Evolutionary conservation across 1,284 basidiomycete genomes (phyloP), one percentile per base, ranked within the genome.

Genomic region (Inonotus obliquus): DNA sequence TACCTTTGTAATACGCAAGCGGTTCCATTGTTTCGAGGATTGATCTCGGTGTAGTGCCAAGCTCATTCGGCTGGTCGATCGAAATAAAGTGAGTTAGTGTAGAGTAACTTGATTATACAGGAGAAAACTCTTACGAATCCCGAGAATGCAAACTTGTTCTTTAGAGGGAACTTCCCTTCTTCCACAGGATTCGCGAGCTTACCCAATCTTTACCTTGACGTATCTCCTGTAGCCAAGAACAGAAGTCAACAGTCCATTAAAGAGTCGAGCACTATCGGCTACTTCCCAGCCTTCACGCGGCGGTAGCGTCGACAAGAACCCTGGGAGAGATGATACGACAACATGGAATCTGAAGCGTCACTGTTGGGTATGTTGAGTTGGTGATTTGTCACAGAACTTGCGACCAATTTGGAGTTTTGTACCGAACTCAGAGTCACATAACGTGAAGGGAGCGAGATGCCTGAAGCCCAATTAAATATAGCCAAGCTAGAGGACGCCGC

Each of bases 161-260:
- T 59, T 3, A 66, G 41, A 19, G 41, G 55, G 60, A 65, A 63
- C 9, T 56, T 54, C 2, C 29, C 62, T 14, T 51, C 44, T 1
- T 29, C 10, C 11, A 13, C 53, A 38, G 29, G 23, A 51, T n/a
- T 51, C 14, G 4, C 47, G 13, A 32, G 4, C 60, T 13, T 44
- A 68, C 67, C 67, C 66, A 69, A 44, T 70, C 69, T 17, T 68
- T 68, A 14, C 66, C 67, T 41, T 70, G 69, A 60, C 60, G 49
- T 69, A 70, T 32, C 56, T 67, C 48, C 65, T 38, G 60, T 70
- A 70, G 9, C 67, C 67, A 7, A 70, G 64, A 1, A 66, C 68
- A 7, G 67, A 57, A 1, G 65, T 66, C 68, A 70, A 67, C 17
- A 70, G 61, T 2, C 62, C 63, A 53, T 70, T 63, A 51, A 65